phyloP scores from a whole-genome alignment of 2,329 filamentous ascomycete genomes.

The Cladophialophora immunda region DNA sequence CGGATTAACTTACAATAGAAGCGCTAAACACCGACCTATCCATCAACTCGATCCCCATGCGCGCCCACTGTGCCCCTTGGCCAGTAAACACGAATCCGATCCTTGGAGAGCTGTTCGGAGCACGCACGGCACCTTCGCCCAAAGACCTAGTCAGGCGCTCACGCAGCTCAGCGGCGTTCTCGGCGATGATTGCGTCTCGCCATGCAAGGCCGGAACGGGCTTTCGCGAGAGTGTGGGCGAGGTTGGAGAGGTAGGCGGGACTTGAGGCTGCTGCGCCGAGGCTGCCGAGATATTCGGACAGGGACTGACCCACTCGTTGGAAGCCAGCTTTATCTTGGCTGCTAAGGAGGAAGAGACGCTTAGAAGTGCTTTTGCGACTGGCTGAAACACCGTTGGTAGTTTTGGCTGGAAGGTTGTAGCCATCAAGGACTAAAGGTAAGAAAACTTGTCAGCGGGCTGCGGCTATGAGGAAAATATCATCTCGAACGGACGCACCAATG shows the following conservation, averaged over 20 bases:
- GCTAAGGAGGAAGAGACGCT: not conserved
- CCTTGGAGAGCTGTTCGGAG: slow-evolving; percentile 1
- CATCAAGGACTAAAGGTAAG: not conserved
- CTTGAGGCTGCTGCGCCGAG: not conserved
- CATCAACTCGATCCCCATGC: slow-evolving; percentile 47
- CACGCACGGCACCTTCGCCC: not conserved
- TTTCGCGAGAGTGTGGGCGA: not conserved
- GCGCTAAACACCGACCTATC: not conserved
- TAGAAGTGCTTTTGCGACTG: not conserved
- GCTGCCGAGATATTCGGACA: not conserved
- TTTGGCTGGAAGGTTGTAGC: not conserved
- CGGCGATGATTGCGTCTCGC: not conserved
- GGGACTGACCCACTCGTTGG: not conserved
- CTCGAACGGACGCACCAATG: slow-evolving; percentile 2
- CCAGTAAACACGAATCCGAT: slow-evolving; percentile 48
- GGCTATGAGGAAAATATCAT: too few relatives aligned
- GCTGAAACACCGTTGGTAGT: not conserved
- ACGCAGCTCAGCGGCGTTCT: not conserved
- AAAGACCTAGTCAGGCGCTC: not conserved
- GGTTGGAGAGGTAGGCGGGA: not conserved
- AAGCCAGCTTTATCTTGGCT: not conserved
- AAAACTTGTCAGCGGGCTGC: too few relatives aligned
- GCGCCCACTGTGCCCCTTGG: slow-evolving; percentile 48
- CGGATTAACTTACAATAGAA: too few relatives aligned
- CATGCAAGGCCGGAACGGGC: not conserved